Base-by-base conservation (phyloP, 140 eudicot species). In the Stevia rebaudiana region DNA sequence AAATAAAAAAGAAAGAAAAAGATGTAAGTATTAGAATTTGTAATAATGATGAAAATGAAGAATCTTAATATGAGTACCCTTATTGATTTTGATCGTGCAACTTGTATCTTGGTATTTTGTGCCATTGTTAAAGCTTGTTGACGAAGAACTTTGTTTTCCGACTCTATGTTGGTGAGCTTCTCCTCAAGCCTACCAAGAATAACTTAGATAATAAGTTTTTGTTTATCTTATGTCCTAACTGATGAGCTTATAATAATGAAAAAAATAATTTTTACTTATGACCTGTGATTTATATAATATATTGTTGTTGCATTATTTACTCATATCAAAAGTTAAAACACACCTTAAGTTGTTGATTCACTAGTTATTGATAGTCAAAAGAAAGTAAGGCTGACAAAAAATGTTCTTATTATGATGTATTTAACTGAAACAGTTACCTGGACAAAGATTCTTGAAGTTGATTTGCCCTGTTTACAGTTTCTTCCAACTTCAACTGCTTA, bases 51-150 rank as follows among this genome's bases (percentile, higher is more conserved):
- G 75, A 66, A 40, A 35, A 56, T 9, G 47, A 39, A 18, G 50
- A 40, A 23, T n/a, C 56, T 51, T 17, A n/a, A n/a, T n/a, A 63
- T 50, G 67, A 40, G 60, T 82, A 91, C 98, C 98, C 81, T 75
- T 41, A 76, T 67, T 42, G 98, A 91, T 65, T 84, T 88, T 59
- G 95, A 79, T 21, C 89, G 85, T 46, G 77, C 77, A 22, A 85
- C 78, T 13, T 76, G 79, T 65, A 77, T 57, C 78, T 88, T 92
- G 73, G 69, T 70, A 50, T 77, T 87, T 74, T 84, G 92, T 25
- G 98, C 95, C 89, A 91, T 91, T 42, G 84, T 56, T 51, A 91
- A 81, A 60, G 96, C 98, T 74, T 91, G 89, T 78, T 88, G 96
- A 63, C 95, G 98, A 66, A 92, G 92, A 61, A 87, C 89, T 74